A percentile compares a stretch with the other conserved stretches of the same genome.
These are phyloP conservation scores for Schoenoplectus triqueter DNA, from an alignment of 202 grass and related monocot genomes.

Conservation along the genomic window DNA sequence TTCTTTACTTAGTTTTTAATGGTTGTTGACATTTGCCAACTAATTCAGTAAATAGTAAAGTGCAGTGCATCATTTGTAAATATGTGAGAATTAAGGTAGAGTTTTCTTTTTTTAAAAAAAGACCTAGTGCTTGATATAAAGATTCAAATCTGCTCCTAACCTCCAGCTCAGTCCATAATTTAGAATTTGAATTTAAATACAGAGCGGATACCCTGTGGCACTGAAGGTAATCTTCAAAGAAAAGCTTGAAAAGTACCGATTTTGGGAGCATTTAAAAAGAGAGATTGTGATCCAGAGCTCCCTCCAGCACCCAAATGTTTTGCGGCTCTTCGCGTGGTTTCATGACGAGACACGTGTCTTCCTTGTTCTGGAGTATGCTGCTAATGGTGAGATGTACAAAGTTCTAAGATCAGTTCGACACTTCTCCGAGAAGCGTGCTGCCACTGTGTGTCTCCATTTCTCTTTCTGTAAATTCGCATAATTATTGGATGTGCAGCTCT, in stretches of 20 bases:
- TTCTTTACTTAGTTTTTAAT: neutral
- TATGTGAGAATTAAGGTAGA: neutral
- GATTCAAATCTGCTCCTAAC: no score
- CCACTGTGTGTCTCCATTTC: conserved; percentile 54
- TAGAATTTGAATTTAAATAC: conserved; percentile 8
- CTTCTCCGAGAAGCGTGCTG: conserved; percentile 72
- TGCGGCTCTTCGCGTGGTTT: conserved; percentile 94
- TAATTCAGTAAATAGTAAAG: conserved; percentile 6
- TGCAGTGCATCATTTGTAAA: neutral
- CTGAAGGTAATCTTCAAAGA: conserved; percentile 79
- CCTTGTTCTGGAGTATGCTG: conserved; percentile 82
- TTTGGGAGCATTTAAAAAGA: conserved; percentile 66
- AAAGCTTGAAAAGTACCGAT: conserved; percentile 86
- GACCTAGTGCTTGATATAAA: neutral
- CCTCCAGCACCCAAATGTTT: conserved; percentile 91
- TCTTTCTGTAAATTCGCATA: conserved; percentile 15
- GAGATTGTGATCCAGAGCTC: conserved; percentile 91
- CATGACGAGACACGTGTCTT: conserved; percentile 75
- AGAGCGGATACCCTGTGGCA: conserved; percentile 88
- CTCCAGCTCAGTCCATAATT: neutral
- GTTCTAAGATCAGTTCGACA: conserved; percentile 61
- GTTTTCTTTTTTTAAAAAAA: neutral
- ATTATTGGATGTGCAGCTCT: neutral
- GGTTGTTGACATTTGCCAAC: neutral
- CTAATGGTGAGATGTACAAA: conserved; percentile 81